Evolutionary conservation across 2,329 filamentous ascomycete species (phyloP).

Genomic region (Arthrobotrys sphaeroides): DNA sequence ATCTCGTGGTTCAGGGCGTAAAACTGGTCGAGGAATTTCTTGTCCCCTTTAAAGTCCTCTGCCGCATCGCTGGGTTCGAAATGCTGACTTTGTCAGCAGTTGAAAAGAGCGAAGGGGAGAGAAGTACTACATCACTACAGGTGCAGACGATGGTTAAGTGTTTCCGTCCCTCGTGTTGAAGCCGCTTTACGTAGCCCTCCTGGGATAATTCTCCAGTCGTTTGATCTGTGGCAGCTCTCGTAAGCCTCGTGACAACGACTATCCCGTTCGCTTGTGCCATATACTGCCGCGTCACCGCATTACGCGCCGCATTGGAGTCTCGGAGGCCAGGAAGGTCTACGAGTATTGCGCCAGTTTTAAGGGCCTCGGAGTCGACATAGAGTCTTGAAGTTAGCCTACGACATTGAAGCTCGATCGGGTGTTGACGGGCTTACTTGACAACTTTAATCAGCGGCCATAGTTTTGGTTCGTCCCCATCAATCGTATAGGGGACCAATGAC

Average conservation of each 20-base stretch:
- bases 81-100: background rate
- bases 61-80: constrained; percentile 6
- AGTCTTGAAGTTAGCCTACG: background rate
- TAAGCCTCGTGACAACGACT: constrained; percentile 14
- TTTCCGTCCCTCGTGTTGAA: background rate
- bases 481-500: background rate
- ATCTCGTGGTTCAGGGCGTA: background rate
- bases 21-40: background rate
- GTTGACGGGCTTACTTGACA: background rate
- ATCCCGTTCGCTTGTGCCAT: constrained; percentile 7
- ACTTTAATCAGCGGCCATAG: constrained; percentile 12
- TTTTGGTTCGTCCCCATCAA: background rate
- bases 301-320: constrained; percentile 4
- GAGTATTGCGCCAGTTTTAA: constrained; percentile 12
- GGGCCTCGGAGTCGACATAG: background rate
- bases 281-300: background rate
- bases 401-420: background rate
- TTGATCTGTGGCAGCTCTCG: constrained; percentile 8
- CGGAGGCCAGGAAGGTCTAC: constrained; percentile 14
- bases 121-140: background rate
- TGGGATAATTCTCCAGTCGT: constrained; percentile 4
- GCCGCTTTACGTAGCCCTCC: background rate
- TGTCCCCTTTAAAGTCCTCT: constrained; percentile 2
- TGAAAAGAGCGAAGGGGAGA: background rate
- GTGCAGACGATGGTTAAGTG: constrained; percentile 8